Evolutionary conservation across 768 basidiomycete species (phyloP).

Genomic region (Kwoniella shandongensis): DNA sequence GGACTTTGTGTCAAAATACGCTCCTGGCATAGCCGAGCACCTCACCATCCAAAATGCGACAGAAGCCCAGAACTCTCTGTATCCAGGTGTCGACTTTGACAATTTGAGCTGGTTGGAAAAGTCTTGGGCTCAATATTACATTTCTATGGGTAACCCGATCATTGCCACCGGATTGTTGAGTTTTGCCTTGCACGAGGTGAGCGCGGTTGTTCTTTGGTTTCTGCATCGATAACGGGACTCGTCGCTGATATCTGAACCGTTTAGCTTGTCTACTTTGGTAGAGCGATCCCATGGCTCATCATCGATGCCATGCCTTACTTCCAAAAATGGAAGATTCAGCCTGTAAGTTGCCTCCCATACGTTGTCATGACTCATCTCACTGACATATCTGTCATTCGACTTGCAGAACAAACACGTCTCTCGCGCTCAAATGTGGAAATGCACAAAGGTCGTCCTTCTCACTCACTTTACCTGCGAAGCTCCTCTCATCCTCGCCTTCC

Average conservation of each 20-base stretch:
- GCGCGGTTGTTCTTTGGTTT: conserved; percentile 43
- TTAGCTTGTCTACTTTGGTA: conserved; percentile 94
- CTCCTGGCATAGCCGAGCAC: conserved; percentile 46
- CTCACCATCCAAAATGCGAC: conserved; percentile 68
- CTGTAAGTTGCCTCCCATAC: conserved; percentile 53
- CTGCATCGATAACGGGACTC: not conserved
- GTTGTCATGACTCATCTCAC: not conserved
- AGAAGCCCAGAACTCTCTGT: conserved; percentile 75
- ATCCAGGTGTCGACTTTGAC: conserved; percentile 46
- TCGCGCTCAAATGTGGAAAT: conserved; percentile 83
- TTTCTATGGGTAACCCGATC: conserved; percentile 80
- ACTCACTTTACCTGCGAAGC: conserved; percentile 95
- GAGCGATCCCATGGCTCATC: conserved; percentile 87
- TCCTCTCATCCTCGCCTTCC: conserved; percentile 87
- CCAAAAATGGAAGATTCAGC: conserved; percentile 88
- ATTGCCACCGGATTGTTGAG: conserved; percentile 91
- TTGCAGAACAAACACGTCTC: conserved; percentile 68
- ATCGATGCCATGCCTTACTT: conserved; percentile 94
- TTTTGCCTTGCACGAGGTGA: conserved; percentile 89
- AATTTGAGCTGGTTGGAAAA: conserved; percentile 59
- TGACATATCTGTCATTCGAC: conserved; percentile 3
- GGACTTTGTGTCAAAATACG: conserved; percentile 41
- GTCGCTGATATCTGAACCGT: not conserved
- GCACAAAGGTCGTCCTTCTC: conserved; percentile 88
- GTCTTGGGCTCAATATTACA: conserved; percentile 78